Conservation (phyloP, 1,139 yeast species). For the Ogataea hybrid region DNA sequence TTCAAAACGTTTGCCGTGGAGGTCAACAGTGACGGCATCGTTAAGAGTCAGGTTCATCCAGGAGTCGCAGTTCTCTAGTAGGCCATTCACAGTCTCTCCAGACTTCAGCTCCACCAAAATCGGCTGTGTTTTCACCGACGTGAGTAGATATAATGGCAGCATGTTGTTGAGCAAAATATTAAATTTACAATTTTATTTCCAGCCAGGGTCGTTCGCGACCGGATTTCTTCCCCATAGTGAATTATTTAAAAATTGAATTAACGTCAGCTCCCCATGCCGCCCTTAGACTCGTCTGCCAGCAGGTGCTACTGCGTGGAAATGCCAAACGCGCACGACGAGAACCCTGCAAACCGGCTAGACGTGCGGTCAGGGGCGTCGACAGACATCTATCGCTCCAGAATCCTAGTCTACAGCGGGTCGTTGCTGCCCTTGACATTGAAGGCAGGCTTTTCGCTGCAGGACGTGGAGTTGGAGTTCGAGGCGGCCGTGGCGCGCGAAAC, state of each 20-base stretch:
- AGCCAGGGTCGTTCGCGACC: slow-evolving; percentile 1
- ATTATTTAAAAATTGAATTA: background rate
- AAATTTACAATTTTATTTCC: slow-evolving; percentile 1
- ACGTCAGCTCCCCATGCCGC: slow-evolving; percentile 36
- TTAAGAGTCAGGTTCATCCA: slow-evolving; percentile 93
- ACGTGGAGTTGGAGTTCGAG: slow-evolving; percentile 19
- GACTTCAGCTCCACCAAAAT: slow-evolving; percentile 88
- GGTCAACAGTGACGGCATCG: slow-evolving; percentile 73
- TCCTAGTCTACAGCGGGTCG: slow-evolving; percentile 69
- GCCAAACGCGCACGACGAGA: slow-evolving; percentile 44
- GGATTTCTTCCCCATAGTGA: slow-evolving; percentile 5
- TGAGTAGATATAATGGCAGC: slow-evolving; percentile 89
- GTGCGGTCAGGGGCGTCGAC: slow-evolving; percentile 69
- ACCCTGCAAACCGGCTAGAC: slow-evolving; percentile 48
- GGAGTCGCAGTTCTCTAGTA: slow-evolving; percentile 80
- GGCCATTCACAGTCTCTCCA: slow-evolving; percentile 89
- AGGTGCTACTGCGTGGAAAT: slow-evolving; percentile 46
- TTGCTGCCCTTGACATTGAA: slow-evolving; percentile 52
- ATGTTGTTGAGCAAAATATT: slow-evolving; percentile 19
- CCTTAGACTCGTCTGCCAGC: slow-evolving; percentile 48
- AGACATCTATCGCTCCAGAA: slow-evolving; percentile 52
- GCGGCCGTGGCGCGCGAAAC: slow-evolving; percentile 24
- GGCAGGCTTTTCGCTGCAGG: slow-evolving; percentile 32
- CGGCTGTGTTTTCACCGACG: slow-evolving; percentile 88
- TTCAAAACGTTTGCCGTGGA: slow-evolving; percentile 61